These are phyloP conservation scores for Kodamaea leandrae DNA, from an alignment of 805 yeast species.

Conservation along the genomic window DNA sequence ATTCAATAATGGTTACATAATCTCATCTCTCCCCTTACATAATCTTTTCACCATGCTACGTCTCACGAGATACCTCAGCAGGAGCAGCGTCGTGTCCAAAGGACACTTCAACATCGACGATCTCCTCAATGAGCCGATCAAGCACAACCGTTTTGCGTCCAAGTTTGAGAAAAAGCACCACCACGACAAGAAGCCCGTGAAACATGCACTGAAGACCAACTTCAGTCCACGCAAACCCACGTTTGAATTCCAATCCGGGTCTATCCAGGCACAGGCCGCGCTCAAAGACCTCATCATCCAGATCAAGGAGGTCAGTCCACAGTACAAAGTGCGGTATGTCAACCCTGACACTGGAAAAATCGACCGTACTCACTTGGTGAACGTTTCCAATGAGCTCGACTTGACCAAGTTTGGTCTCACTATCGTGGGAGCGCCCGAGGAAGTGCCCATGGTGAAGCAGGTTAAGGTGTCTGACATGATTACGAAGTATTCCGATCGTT, in stretches of 20 bases:
- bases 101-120: constrained; percentile 27
- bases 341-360: constrained; percentile 20
- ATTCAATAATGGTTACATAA: too few species aligned
- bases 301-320: constrained; percentile 16
- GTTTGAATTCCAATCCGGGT: constrained; percentile 21
- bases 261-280: constrained; percentile 23
- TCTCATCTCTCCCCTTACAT: too few species aligned
- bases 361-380: constrained; percentile 23
- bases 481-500: constrained; percentile 26
- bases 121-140: neutral
- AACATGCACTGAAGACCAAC: constrained; percentile 7
- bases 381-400: constrained; percentile 31
- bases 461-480: constrained; percentile 32
- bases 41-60: too few species aligned
- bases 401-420: constrained; percentile 24
- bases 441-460: constrained; percentile 28
- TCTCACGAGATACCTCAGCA: constrained; percentile 45
- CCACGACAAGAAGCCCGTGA: constrained; percentile 5
- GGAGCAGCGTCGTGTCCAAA: constrained; percentile 80
- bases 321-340: constrained; percentile 27
- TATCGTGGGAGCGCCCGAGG: constrained; percentile 19
- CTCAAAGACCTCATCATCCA: constrained; percentile 19
- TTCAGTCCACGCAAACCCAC: constrained; percentile 9
- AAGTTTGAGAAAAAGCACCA: neutral
- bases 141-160: constrained; percentile 2